A percentile compares a stretch with the other conserved stretches of the same genome.
phyloP scores from a whole-genome alignment of 352 stramenopile genomes.

The Phytophthora pisi region DNA sequence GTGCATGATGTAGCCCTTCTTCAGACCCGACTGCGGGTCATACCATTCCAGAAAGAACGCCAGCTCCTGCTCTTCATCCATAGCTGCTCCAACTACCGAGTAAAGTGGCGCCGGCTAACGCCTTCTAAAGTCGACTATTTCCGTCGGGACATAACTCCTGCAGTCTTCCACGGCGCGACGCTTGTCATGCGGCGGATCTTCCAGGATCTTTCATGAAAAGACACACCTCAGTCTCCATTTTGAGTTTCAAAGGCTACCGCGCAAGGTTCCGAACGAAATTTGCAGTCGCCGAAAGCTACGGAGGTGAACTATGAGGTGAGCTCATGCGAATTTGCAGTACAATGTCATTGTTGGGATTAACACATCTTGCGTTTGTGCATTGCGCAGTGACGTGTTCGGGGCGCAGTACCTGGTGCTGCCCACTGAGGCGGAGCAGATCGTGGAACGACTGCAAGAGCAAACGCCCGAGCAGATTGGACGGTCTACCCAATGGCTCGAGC shows the following conservation, averaged over 20 bases:
- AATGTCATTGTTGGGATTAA: constrained; percentile 3
- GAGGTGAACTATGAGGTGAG: constrained; percentile 26
- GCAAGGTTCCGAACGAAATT: background rate
- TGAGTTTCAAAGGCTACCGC: constrained; percentile 6
- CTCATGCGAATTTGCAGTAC: background rate
- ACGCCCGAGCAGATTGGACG: constrained; percentile 64
- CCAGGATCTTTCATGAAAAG: constrained; percentile 28
- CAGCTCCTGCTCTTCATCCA: constrained; percentile 64
- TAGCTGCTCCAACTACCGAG: constrained; percentile 3
- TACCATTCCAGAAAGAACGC: constrained; percentile 84
- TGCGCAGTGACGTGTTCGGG: constrained; percentile 30
- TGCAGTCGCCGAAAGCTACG: background rate
- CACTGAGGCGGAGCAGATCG: constrained; percentile 80
- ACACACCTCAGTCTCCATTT: constrained; percentile 26
- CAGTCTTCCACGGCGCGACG: background rate
- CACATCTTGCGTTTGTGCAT: background rate
- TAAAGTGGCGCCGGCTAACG: background rate
- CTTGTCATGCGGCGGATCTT: constrained; percentile 28
- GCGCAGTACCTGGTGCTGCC: constrained; percentile 75
- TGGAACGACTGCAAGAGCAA: constrained; percentile 77
- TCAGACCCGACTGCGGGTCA: constrained; percentile 71
- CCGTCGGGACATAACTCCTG: constrained; percentile 9
- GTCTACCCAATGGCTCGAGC: constrained; percentile 76
- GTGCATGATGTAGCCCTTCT: constrained; percentile 76
- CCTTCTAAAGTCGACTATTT: constrained; percentile 13